Base-by-base conservation (phyloP, 805 yeast species). In the Kuraishia cidri region DNA sequence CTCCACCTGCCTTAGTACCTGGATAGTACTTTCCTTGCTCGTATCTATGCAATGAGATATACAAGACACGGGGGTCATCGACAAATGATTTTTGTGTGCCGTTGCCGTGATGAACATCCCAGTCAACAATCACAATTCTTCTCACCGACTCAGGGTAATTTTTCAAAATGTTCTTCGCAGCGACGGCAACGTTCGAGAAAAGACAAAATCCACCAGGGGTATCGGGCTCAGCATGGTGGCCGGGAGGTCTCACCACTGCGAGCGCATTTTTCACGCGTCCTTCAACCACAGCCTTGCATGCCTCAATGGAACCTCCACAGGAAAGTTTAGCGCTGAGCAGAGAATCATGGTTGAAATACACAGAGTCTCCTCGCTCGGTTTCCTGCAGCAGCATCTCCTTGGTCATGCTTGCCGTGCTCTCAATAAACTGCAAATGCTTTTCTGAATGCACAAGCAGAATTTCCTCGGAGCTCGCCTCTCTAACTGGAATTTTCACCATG, bases 31-130 rank as follows among this genome's bases (percentile, higher is more conserved):
- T 75, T 0, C 95, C 97, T 41, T 80, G 74, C 48, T 92, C 97
- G 52, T 83, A 90, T 41, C 98, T 72, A 57, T 92, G 99, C 20
- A 90, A 58, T 0, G 97, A 88, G 29, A 92, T 75, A 56, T 92
- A 92, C 23, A 92, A 65, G 6, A 92, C 97, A 35, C 94, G 64
- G 18, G 94, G 94, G 50, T 92, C 96, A 41, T 84, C 72, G 43
- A 74, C 74, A 45, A 92, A 92, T 2, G 94, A 86, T 52, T 82
- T 80, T 56, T 92, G 98, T 1, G 99, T 92, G 25, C 99, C 99
- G 55, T 92, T 92, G 17, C 99, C 99, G 55, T 92, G 99, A 57
- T 92, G 99, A 30, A 92, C 87, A 56, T 92, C 99, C 99, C 99
- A 92, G 56, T 92, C 99, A 15, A 88, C 49, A 37, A 92, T 78